phyloP scores from a whole-genome alignment of 352 stramenopile species.

The Phytophthora sp. region DNA sequence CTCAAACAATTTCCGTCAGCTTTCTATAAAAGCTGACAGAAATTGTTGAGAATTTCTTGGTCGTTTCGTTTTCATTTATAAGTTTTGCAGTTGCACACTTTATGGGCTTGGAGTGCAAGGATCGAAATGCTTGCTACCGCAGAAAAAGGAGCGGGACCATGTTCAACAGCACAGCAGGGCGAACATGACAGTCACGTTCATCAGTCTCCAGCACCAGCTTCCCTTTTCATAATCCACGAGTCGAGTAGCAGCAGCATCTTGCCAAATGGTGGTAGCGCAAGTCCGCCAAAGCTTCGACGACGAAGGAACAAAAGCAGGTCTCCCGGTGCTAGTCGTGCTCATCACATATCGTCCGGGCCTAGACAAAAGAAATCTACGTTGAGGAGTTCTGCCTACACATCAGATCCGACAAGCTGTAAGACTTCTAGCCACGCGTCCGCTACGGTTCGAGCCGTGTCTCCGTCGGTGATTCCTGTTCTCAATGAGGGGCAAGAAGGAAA shows the following conservation, averaged over 20 bases:
- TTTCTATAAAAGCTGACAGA: too few relatives aligned
- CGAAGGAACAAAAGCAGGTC: not conserved
- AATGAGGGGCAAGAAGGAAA: slow-evolving; percentile 9
- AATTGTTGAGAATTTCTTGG: too few relatives aligned
- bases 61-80: too few relatives aligned
- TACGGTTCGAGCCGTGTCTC: not conserved
- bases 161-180: too few relatives aligned
- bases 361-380: slow-evolving; percentile 23
- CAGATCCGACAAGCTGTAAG: not conserved
- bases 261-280: slow-evolving; percentile 26
- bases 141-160: too few relatives aligned
- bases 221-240: slow-evolving; percentile 80
- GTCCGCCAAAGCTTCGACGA: slow-evolving; percentile 9
- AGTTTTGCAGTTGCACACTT: too few relatives aligned
- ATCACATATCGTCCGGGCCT: not conserved
- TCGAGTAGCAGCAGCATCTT: slow-evolving; percentile 27
- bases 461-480: not conserved
- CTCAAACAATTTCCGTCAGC: too few relatives aligned
- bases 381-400: slow-evolving; percentile 14
- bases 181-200: not conserved
- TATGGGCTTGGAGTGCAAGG: too few relatives aligned
- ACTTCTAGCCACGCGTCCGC: not conserved
- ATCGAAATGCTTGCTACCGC: too few relatives aligned
- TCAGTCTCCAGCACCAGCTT: slow-evolving; percentile 26
- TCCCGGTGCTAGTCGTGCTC: not conserved